These are phyloP conservation scores for Pleurozium schreberi DNA, from an alignment of 225 moss, liverwort and hornwort species.

Conservation along the genomic window DNA sequence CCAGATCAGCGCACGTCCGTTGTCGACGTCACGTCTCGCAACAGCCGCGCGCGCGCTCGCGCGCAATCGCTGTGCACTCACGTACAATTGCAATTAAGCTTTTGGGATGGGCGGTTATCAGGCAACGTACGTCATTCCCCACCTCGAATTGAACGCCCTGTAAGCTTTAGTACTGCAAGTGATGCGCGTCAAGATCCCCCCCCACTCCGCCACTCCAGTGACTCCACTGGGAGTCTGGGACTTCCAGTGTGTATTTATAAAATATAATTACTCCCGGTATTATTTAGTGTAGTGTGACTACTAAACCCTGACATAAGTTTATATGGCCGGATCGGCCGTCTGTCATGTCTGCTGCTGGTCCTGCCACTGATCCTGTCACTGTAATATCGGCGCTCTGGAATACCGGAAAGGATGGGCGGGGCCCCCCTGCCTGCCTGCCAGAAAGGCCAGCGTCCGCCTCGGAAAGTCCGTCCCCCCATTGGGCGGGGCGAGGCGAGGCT, in stretches of 20 bases:
- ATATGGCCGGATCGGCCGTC: neutral
- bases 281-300: neutral
- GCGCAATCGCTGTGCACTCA: neutral
- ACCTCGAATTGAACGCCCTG: neutral
- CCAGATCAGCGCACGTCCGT: neutral
- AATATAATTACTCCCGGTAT: too few relatives aligned
- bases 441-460: neutral
- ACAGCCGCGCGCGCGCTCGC: too few relatives aligned
- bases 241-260: too few relatives aligned
- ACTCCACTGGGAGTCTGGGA: too few relatives aligned
- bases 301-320: neutral
- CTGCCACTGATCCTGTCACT: neutral
- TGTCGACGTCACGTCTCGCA: neutral
- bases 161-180: neutral
- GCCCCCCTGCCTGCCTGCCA: neutral
- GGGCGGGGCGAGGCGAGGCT: neutral
- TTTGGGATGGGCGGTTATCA: neutral
- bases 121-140: neutral
- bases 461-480: neutral
- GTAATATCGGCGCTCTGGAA: neutral
- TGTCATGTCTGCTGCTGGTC: neutral
- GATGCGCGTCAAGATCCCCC: neutral
- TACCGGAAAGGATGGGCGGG: neutral
- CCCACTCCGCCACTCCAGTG: neutral
- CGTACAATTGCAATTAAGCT: too few relatives aligned